Base-by-base conservation (phyloP, 257 asterid species). In the Lycium ferocissimum region DNA sequence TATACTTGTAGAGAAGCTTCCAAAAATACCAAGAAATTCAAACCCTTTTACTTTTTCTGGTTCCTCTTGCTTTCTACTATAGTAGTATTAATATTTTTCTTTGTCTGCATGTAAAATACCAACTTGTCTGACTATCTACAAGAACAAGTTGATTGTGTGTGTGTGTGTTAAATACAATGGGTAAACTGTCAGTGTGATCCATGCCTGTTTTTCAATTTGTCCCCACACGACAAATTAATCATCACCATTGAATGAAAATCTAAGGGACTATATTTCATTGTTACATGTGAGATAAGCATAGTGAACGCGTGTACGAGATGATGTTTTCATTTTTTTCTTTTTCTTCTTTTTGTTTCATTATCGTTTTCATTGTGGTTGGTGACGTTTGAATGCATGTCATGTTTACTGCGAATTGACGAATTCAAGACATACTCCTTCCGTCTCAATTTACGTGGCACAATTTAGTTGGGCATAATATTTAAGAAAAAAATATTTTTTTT, bases 1-100 rank as follows among this genome's bases (percentile, higher is more conserved):
- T 59, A 43, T 66, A 26, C 70, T 10, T 71, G 80, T 58, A 47
- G 11, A 80, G 88, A 86, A 89, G 13, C 86, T 88, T 88, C 91
- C 73, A 20, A 82, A 53, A 79, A 11, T 71, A 65, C 65, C 45
- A 62, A 66, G 58, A 63, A 70, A 58, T 72, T 85, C 56, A 8
- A 37, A 37, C 54, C 49, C 43, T 86, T 49, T 79, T 84, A 17
- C 71, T 86, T 82, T 40, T 54, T 82, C 78, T 71, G 4, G 54
- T 67, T 49, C 20, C n/a, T 22, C 20, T 82, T 33, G 12, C 45
- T 58, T 40, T 69, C 4, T 33, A 26, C 53, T 72, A 17, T 18
- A 40, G 15, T 69, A 37, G 79, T 75, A 75, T 2, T 22, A n/a
- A 35, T 72, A 40, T 72, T 38, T 43, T 11, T 63, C 8, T 26